A percentile compares a stretch with the other conserved stretches of the same genome.
phyloP scores from a whole-genome alignment of 257 asterid genomes.

The Nicotiana tomentosiformis region DNA sequence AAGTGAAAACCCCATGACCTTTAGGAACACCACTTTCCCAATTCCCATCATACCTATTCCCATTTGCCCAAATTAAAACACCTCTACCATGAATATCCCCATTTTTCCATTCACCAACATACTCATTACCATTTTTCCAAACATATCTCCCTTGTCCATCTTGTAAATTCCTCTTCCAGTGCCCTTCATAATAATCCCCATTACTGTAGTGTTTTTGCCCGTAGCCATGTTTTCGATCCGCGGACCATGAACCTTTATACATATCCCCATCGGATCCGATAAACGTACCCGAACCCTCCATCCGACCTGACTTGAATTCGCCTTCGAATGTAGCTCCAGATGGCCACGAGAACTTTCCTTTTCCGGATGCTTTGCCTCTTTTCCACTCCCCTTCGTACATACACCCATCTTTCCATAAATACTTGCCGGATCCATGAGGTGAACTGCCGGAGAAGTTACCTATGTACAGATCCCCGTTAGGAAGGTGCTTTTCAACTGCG shows the following conservation, averaged over 20 bases:
- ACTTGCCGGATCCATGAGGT: slow-evolving; percentile 95
- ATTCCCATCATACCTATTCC: slow-evolving; percentile 71
- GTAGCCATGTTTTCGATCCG: slow-evolving; percentile 77
- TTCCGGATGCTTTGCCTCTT: slow-evolving; percentile 85
- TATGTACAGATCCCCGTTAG: slow-evolving; percentile 89
- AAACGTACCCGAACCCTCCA: slow-evolving; percentile 87
- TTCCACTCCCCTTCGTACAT: slow-evolving; percentile 98
- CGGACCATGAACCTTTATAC: slow-evolving; percentile 73
- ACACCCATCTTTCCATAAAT: slow-evolving; percentile 89
- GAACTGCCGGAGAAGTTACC: slow-evolving; percentile 70
- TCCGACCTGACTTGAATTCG: slow-evolving; percentile 81
- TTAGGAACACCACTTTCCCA: slow-evolving; percentile 84
- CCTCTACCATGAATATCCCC: slow-evolving; percentile 87
- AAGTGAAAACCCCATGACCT: slow-evolving; percentile 83
- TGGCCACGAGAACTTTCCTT: slow-evolving; percentile 92
- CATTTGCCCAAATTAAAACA: slow-evolving; percentile 72
- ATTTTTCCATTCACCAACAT: slow-evolving; percentile 79
- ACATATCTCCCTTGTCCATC: slow-evolving; percentile 86
- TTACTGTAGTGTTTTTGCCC: slow-evolving; percentile 78
- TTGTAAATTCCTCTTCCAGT: slow-evolving; percentile 71
- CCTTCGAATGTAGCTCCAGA: slow-evolving; percentile 93
- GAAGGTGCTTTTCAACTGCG: slow-evolving; percentile 52
- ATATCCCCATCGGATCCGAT: slow-evolving; percentile 76
- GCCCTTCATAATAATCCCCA: slow-evolving; percentile 85
- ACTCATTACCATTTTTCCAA: slow-evolving; percentile 85